Evolutionary conservation across 2,329 filamentous ascomycete species (phyloP).

Genomic region (Remersonia thermophila): DNA sequence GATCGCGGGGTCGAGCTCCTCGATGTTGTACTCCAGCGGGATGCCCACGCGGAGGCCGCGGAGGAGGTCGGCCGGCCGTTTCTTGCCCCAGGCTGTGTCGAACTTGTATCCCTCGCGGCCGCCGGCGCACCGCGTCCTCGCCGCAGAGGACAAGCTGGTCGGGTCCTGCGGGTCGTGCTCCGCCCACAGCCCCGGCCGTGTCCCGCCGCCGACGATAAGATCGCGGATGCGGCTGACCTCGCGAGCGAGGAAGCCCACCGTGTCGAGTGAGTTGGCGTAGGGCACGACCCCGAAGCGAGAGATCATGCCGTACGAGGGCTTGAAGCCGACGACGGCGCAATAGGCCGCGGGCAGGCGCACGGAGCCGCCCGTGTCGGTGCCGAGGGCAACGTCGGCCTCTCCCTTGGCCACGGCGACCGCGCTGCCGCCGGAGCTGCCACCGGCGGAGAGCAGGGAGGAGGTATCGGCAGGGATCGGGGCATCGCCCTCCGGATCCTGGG

Average conservation of each 20-base stretch:
- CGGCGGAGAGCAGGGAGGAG: slow-evolving; percentile 46
- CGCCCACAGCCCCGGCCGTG: slow-evolving; percentile 28
- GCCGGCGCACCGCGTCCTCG: slow-evolving; percentile 37
- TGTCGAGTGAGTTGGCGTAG: slow-evolving; percentile 88
- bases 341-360: slow-evolving; percentile 82
- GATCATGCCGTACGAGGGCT: slow-evolving; percentile 80
- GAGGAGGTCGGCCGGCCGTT: slow-evolving; percentile 2
- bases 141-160: slow-evolving; percentile 49
- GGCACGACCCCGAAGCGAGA: slow-evolving; percentile 79
- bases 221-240: slow-evolving; percentile 38
- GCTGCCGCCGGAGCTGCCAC: slow-evolving; percentile 88
- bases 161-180: slow-evolving; percentile 60
- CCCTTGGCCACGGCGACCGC: slow-evolving; percentile 66
- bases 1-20: slow-evolving; percentile 60
- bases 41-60: slow-evolving; percentile 39
- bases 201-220: slow-evolving; percentile 31
- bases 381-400: slow-evolving; percentile 53
- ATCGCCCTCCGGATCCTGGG: slow-evolving; percentile 4
- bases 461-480: slow-evolving; percentile 3
- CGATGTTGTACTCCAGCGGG: slow-evolving; percentile 74
- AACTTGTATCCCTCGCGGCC: slow-evolving; percentile 20
- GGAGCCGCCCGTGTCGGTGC: slow-evolving; percentile 88
- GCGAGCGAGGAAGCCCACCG: slow-evolving; percentile 63
- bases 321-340: slow-evolving; percentile 71
- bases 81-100: slow-evolving; percentile 3